Evolutionary conservation across 2,329 filamentous ascomycete genomes (phyloP).

Genomic region (Macrophomina pseudophaseolina): DNA sequence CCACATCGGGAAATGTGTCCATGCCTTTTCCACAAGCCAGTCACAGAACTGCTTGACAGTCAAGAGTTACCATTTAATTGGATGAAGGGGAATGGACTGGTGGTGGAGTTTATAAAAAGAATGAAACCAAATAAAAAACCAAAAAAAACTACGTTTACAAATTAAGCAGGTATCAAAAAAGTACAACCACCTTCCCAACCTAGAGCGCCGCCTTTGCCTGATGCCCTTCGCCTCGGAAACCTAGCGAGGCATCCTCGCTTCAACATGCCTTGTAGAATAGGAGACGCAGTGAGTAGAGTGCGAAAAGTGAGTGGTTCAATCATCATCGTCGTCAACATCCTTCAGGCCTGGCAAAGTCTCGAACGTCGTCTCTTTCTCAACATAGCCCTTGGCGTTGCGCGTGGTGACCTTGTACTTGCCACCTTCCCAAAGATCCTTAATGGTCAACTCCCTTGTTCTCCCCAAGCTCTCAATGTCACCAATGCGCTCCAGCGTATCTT

Average conservation of each 20-base stretch:
- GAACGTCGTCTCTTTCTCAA: conserved; percentile 29
- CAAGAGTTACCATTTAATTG: too few relatives aligned
- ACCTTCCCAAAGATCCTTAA: conserved; percentile 88
- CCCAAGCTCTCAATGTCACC: conserved; percentile 91
- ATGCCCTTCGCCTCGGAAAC: neutral
- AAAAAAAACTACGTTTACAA: conserved; percentile 2
- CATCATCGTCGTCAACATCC: conserved; percentile 30
- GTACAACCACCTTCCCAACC: neutral
- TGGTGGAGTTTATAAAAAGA: too few relatives aligned
- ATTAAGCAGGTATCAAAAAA: conserved; percentile 6
- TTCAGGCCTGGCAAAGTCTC: conserved; percentile 28
- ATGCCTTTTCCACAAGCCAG: neutral
- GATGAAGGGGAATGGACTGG: too few relatives aligned
- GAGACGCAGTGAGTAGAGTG: neutral
- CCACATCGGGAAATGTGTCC: neutral
- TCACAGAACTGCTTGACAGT: neutral
- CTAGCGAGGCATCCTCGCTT: neutral
- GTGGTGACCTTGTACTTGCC: conserved; percentile 68
- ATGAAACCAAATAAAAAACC: neutral
- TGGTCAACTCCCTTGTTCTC: conserved; percentile 89
- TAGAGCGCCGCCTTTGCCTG: neutral
- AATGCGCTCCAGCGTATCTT: conserved; percentile 84
- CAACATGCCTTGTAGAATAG: neutral
- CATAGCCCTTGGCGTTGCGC: conserved; percentile 35
- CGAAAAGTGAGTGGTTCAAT: neutral